Conservation (phyloP, 495 filamentous ascomycete genomes). For the Tuber aestivum region DNA sequence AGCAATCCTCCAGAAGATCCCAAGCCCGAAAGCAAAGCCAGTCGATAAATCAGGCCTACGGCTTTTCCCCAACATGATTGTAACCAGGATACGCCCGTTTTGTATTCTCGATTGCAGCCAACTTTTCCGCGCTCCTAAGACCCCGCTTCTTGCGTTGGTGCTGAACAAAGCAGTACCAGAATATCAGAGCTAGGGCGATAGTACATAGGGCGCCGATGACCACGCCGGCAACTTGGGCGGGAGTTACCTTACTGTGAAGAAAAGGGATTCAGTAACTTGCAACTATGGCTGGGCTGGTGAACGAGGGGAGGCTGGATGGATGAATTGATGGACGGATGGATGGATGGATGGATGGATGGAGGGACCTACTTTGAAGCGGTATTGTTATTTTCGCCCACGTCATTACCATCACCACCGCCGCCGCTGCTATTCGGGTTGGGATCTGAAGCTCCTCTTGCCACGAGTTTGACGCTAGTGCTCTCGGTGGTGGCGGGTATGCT, state of each 20-base stretch:
- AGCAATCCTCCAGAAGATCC: neutral
- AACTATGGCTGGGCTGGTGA: neutral
- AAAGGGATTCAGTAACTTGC: neutral
- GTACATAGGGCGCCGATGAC: neutral
- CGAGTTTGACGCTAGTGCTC: neutral
- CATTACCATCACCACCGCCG: neutral
- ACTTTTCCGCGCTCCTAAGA: neutral
- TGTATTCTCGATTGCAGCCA: neutral
- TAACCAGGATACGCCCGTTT: neutral
- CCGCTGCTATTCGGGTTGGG: neutral
- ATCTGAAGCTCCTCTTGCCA: neutral
- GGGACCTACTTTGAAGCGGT: neutral
- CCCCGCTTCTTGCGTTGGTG: neutral
- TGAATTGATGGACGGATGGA: too few relatives aligned
- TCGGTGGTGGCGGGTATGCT: neutral
- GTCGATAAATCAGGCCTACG: neutral
- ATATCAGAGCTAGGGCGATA: neutral
- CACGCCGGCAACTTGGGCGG: neutral
- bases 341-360: neutral
- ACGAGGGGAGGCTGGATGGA: neutral
- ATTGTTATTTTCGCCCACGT: neutral
- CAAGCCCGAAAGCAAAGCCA: neutral
- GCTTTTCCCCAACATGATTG: neutral
- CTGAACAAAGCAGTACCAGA: neutral
- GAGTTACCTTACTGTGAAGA: neutral